Evolutionary conservation across 805 yeast genomes (phyloP).

Genomic region (Metschnikowia peoriensis): DNA sequence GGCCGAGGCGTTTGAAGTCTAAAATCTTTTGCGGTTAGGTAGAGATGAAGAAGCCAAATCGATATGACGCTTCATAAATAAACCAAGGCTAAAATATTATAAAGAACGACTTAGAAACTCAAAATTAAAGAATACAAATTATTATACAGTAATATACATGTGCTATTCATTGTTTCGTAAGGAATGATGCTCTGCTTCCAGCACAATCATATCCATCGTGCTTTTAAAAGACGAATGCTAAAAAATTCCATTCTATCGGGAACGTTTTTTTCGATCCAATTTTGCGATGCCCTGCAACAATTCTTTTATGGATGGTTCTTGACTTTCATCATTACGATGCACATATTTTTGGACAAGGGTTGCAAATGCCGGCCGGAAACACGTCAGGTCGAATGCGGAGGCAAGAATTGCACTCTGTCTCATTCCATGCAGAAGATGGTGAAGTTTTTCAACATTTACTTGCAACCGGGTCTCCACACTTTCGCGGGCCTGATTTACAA

Average conservation of each 20-base stretch:
- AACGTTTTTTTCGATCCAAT: conserved; percentile 3
- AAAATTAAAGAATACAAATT: conserved; percentile 4
- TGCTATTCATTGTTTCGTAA: not conserved
- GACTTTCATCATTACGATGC: conserved; percentile 4
- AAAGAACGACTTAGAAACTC: not conserved
- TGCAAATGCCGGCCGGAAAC: conserved; percentile 11
- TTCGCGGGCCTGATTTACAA: conserved; percentile 12
- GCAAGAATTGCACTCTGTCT: conserved; percentile 25
- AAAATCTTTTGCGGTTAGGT: not conserved
- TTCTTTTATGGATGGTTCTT: conserved; percentile 6
- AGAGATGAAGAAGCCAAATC: not conserved
- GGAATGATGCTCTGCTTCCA: not conserved
- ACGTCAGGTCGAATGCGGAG: conserved; percentile 8
- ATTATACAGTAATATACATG: conserved; percentile 11
- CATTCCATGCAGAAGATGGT: conserved; percentile 30
- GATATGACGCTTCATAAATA: not conserved
- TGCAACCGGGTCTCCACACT: conserved; percentile 22
- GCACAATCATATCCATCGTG: not conserved
- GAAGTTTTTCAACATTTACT: conserved; percentile 37
- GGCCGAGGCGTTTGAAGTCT: conserved; percentile 38
- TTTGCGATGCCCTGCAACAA: conserved; percentile 14
- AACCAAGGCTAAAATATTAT: not conserved
- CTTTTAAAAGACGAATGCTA: not conserved
- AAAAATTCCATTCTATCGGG: no score
- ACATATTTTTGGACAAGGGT: conserved; percentile 11